Evolutionary conservation across 2,329 filamentous ascomycete genomes (phyloP).

Genomic region (Nemania abortiva): DNA sequence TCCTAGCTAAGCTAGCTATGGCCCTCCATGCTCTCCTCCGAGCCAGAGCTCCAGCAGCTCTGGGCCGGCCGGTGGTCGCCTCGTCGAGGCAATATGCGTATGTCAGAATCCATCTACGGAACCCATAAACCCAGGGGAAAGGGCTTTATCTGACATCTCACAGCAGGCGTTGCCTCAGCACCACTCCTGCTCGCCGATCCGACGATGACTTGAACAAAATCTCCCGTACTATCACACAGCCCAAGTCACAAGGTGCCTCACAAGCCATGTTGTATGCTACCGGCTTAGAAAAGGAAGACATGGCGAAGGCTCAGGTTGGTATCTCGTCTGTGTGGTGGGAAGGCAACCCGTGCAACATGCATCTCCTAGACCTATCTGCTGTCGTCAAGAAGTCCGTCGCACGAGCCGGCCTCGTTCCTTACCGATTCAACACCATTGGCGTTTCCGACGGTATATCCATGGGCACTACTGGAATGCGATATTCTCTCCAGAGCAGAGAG

Average conservation of each 20-base stretch:
- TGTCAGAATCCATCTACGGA: constrained; percentile 24
- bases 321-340: constrained; percentile 99
- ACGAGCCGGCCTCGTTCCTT: constrained; percentile 84
- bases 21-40: constrained; percentile 50
- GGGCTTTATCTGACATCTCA: constrained; percentile 29
- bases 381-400: constrained; percentile 73
- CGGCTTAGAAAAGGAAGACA: constrained; percentile 84
- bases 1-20: constrained; percentile 43
- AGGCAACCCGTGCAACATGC: constrained; percentile 99
- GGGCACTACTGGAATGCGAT: constrained; percentile 97
- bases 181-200: constrained; percentile 61
- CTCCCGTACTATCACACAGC: constrained; percentile 89
- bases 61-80: constrained; percentile 44
- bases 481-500: constrained; percentile 92
- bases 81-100: constrained; percentile 49
- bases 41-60: constrained; percentile 48
- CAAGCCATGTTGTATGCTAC: constrained; percentile 99
- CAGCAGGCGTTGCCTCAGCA: constrained; percentile 63
- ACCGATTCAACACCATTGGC: constrained; percentile 99
- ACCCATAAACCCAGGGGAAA: not conserved
- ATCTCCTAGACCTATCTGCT: constrained; percentile 89
- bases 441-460: constrained; percentile 98
- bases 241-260: constrained; percentile 97
- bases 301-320: constrained; percentile 97
- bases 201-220: constrained; percentile 81